phyloP scores from a whole-genome alignment of 164 flowering plant species.

The Magnolia changhungtana region DNA sequence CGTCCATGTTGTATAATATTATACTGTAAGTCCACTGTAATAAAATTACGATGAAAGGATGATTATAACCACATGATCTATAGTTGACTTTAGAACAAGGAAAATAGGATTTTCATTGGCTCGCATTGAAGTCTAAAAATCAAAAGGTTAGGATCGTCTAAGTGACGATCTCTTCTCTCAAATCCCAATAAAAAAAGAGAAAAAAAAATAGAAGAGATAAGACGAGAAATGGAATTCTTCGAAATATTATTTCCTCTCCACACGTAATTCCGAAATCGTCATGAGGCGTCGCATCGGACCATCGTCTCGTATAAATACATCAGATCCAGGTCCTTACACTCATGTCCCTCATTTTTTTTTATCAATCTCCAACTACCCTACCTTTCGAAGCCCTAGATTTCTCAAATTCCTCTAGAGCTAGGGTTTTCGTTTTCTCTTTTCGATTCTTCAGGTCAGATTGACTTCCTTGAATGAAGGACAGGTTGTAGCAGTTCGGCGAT shows the following conservation, averaged over 20 bases:
- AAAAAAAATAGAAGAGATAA: background rate
- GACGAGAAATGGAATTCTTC: background rate
- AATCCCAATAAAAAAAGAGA: background rate
- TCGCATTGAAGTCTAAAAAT: too few relatives aligned
- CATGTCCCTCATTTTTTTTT: background rate
- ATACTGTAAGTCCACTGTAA: too few relatives aligned
- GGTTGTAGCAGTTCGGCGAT: slow-evolving; percentile 16
- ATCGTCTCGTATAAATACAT: slow-evolving; percentile 8
- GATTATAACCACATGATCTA: background rate
- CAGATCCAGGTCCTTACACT: background rate
- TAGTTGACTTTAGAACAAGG: too few relatives aligned
- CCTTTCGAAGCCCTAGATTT: background rate
- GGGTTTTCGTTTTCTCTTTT: background rate
- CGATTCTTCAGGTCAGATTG: background rate
- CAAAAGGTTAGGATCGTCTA: too few relatives aligned
- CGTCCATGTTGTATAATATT: too few relatives aligned
- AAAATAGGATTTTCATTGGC: too few relatives aligned
- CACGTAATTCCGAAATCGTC: slow-evolving; percentile 18
- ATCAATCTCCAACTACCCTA: too few relatives aligned
- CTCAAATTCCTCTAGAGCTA: background rate
- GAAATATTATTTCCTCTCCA: background rate
- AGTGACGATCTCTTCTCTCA: background rate
- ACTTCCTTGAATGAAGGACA: slow-evolving; percentile 28
- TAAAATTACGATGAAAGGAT: background rate
- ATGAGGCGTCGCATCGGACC: slow-evolving; percentile 12